These are phyloP conservation scores for Vanrija pseudolonga DNA, from an alignment of 1,284 basidiomycete species.

Conservation along the genomic window DNA sequence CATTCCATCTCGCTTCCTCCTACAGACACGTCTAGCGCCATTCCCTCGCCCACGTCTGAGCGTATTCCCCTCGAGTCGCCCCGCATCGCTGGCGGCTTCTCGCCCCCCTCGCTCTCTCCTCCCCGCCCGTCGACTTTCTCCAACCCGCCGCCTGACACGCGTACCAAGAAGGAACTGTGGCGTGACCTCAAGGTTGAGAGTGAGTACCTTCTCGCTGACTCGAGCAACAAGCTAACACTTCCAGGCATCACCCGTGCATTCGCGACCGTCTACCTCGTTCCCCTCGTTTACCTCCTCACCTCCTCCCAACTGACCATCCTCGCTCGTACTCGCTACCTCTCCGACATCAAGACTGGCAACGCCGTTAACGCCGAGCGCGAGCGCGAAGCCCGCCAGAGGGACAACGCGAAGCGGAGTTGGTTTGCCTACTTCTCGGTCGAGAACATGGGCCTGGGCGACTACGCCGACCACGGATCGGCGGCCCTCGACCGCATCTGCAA, in stretches of 20 bases:
- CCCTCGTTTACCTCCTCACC: slow-evolving; percentile 45
- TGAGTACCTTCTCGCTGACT: too few species aligned
- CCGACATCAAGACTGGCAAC: slow-evolving; percentile 29
- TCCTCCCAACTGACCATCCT: slow-evolving; percentile 46
- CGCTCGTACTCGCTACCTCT: slow-evolving; percentile 39
- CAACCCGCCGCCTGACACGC: slow-evolving; percentile 2
- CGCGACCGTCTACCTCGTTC: slow-evolving; percentile 46
- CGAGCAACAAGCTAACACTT: background rate
- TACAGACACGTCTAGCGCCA: slow-evolving; percentile 37
- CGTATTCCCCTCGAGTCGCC: slow-evolving; percentile 17
- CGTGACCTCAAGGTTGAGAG: slow-evolving; percentile 47
- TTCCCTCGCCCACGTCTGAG: slow-evolving; percentile 34
- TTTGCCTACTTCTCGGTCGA: slow-evolving; percentile 32
- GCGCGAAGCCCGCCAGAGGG: slow-evolving; percentile 2
- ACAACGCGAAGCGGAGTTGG: background rate
- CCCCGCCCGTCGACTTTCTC: slow-evolving; percentile 5
- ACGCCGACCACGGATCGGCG: slow-evolving; percentile 15
- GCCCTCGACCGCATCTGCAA: background rate
- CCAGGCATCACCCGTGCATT: slow-evolving; percentile 43
- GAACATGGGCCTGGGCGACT: slow-evolving; percentile 33
- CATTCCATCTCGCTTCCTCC: slow-evolving; percentile 45
- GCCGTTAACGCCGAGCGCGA: background rate
- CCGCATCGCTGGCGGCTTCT: slow-evolving; percentile 4
- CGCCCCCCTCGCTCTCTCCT: slow-evolving; percentile 13
- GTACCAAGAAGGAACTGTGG: slow-evolving; percentile 47